Evolutionary conservation across 1,284 basidiomycete species (phyloP).

Genomic region (Trametes hirsuta): DNA sequence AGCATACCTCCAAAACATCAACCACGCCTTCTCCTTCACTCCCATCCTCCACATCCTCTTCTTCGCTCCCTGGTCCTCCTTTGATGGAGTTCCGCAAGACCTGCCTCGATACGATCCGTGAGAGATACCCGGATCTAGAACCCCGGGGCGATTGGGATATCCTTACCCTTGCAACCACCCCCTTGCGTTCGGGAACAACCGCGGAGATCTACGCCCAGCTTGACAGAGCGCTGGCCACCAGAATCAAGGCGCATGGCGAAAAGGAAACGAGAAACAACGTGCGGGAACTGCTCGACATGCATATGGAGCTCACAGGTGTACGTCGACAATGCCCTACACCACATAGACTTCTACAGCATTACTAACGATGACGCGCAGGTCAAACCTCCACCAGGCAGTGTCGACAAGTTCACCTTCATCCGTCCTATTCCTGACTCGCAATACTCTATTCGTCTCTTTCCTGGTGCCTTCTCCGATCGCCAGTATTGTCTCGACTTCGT

Average conservation of each 20-base stretch:
- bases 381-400: not conserved
- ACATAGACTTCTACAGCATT: not conserved
- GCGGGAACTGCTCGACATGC: not conserved
- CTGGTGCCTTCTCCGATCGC: not conserved
- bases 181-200: not conserved
- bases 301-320: slow-evolving; percentile 1
- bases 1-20: no score
- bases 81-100: no score
- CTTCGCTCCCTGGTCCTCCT: no score
- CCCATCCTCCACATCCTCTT: no score
- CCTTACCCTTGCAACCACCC: not conserved
- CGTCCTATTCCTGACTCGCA: slow-evolving; percentile 1
- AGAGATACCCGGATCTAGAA: not conserved
- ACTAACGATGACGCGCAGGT: not conserved
- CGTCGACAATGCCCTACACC: not conserved
- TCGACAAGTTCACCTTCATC: not conserved
- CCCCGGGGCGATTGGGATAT: slow-evolving; percentile 1
- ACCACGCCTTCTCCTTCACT: no score
- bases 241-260: not conserved
- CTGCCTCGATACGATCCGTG: no score
- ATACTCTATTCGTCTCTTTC: slow-evolving; percentile 4
- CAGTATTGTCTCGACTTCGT: slow-evolving; percentile 10
- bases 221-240: not conserved
- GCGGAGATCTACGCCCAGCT: not conserved
- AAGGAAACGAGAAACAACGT: no score